These are phyloP conservation scores for Citrullus amarus DNA, from an alignment of 306 rosid genomes.

Conservation along the genomic window DNA sequence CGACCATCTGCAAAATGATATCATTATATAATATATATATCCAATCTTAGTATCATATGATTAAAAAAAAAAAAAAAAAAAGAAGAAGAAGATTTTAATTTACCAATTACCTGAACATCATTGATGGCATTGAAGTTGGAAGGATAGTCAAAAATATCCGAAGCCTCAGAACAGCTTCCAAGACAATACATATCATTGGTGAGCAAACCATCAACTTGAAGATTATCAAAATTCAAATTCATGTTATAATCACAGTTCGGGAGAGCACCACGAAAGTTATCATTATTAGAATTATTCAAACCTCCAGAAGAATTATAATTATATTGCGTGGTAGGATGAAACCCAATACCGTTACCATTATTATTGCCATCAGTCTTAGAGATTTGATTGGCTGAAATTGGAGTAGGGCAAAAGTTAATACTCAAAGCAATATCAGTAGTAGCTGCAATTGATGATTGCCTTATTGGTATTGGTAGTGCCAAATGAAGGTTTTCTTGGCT, in stretches of 20 bases:
- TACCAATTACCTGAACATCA: background rate
- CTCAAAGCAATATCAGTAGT: background rate
- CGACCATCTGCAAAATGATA: background rate
- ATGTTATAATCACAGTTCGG: background rate
- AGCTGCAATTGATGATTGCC: background rate
- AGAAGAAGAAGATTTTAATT: too few relatives aligned
- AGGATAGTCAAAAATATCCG: background rate
- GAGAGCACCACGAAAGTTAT: background rate
- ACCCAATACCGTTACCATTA: background rate
- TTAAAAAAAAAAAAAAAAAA: too few relatives aligned
- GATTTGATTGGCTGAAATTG: background rate
- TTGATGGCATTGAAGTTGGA: background rate
- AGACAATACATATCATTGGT: background rate
- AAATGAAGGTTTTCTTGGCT: background rate
- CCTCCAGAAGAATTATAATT: background rate
- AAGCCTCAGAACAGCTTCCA: background rate
- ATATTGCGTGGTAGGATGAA: background rate
- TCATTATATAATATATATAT: too few relatives aligned
- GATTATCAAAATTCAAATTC: background rate
- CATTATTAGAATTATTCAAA: background rate
- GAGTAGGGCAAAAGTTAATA: background rate
- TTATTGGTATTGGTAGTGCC: background rate
- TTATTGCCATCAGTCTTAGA: background rate
- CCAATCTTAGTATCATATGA: too few relatives aligned
- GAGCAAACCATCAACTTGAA: background rate